Percentiles rank a stretch among this genome's conserved stretches.
Evolutionary conservation across 768 basidiomycete genomes (phyloP).

Genomic region (Boletellus emodensis): DNA sequence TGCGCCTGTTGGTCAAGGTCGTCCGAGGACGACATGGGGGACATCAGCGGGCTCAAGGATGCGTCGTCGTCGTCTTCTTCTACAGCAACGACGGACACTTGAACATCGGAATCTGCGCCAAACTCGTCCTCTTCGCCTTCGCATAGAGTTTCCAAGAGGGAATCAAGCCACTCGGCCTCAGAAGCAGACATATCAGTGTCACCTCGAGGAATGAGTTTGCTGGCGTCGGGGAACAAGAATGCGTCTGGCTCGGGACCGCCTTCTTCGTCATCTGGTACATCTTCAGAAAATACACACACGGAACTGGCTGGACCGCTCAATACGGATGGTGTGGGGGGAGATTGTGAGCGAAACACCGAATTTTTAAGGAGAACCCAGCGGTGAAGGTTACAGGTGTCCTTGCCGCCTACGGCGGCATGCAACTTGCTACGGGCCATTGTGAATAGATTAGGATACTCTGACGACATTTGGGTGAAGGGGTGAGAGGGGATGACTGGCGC

Average conservation of each 20-base stretch:
- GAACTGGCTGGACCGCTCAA: constrained; percentile 18
- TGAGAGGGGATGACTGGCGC: constrained; percentile 3
- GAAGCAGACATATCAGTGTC: constrained; percentile 40
- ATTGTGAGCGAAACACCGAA: constrained; percentile 58
- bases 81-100: constrained; percentile 43
- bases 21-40: constrained; percentile 76
- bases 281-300: constrained; percentile 33
- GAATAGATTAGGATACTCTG: constrained; percentile 48
- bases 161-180: constrained; percentile 81
- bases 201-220: constrained; percentile 43
- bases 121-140: constrained; percentile 69
- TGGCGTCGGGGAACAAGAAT: constrained; percentile 80
- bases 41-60: constrained; percentile 56
- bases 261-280: constrained; percentile 48
- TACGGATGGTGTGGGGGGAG: constrained; percentile 33
- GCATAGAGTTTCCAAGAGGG: constrained; percentile 67
- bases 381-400: constrained; percentile 72
- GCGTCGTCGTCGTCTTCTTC: constrained; percentile 63
- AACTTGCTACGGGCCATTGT: constrained; percentile 72
- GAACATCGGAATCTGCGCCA: constrained; percentile 41
- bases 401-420: constrained; percentile 54
- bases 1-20: constrained; percentile 59
- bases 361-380: constrained; percentile 90
- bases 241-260: constrained; percentile 54
- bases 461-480: constrained; percentile 39